Evolutionary conservation across 495 filamentous ascomycete genomes (phyloP).

Genomic region (Neurospora hispaniola): DNA sequence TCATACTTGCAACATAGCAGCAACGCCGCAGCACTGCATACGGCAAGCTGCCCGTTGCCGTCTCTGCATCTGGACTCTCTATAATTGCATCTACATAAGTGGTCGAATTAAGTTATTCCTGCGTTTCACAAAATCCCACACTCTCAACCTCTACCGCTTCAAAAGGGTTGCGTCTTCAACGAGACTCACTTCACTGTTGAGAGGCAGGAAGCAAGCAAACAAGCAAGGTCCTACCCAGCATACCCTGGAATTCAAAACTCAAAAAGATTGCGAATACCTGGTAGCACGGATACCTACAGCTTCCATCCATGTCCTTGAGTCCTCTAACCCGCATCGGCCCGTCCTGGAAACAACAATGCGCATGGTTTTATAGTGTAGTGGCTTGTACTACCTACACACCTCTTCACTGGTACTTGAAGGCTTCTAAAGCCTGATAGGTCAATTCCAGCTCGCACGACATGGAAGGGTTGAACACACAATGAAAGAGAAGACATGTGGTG

Average conservation of each 20-base stretch:
- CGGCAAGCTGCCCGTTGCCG: not conserved
- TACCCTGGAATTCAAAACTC: not conserved
- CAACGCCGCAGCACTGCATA: not conserved
- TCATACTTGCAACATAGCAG: not conserved
- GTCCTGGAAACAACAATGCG: not conserved
- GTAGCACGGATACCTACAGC: not conserved
- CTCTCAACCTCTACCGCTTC: not conserved
- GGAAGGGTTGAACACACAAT: not conserved
- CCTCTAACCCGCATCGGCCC: not conserved
- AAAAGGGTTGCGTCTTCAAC: not conserved
- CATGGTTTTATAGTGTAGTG: not conserved
- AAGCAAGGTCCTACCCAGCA: not conserved
- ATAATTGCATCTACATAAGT: not conserved
- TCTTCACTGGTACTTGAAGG: not conserved
- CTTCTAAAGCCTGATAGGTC: not conserved
- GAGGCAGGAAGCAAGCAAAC: not conserved
- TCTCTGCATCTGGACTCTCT: not conserved
- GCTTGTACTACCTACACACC: not conserved
- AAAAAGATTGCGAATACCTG: not conserved
- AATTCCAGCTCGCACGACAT: not conserved
- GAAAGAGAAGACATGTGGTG: not conserved
- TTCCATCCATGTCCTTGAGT: not conserved
- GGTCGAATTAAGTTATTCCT: not conserved
- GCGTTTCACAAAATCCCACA: not conserved
- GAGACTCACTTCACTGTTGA: not conserved